Evolutionary conservation across 495 filamentous ascomycete species (phyloP).

Genomic region (Tuber melanosporum): DNA sequence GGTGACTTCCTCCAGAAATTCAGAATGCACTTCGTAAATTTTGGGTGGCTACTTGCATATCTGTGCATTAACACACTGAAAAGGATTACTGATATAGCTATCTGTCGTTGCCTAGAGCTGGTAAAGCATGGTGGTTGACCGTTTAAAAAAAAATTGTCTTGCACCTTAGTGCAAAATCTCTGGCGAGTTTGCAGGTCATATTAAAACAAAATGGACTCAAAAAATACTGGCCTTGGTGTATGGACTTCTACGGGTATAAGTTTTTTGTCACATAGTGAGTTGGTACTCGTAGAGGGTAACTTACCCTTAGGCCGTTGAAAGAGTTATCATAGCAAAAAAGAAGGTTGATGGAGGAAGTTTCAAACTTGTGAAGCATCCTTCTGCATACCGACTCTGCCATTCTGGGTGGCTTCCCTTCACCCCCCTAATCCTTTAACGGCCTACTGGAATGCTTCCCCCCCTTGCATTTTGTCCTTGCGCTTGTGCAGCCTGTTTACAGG

Average conservation of each 20-base stretch:
- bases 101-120: background rate
- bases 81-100: background rate
- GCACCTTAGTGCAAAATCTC: background rate
- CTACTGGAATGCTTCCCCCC: background rate
- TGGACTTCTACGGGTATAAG: background rate
- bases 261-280: background rate
- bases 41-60: background rate
- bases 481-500: background rate
- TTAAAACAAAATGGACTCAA: background rate
- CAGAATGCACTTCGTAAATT: background rate
- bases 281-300: too few species aligned
- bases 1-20: background rate
- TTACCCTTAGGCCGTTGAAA: too few species aligned
- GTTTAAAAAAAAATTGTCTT: too few species aligned
- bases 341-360: background rate
- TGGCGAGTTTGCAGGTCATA: background rate
- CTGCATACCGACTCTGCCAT: background rate
- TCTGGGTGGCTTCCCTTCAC: background rate
- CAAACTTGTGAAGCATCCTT: background rate
- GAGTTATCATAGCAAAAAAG: too few species aligned
- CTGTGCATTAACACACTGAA: background rate
- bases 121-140: background rate
- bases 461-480: too few species aligned
- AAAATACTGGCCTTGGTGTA: background rate
- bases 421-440: background rate